These are phyloP conservation scores for Taiozyma sp. DNA, from an alignment of 1,139 yeast genomes.

Conservation along the genomic window DNA sequence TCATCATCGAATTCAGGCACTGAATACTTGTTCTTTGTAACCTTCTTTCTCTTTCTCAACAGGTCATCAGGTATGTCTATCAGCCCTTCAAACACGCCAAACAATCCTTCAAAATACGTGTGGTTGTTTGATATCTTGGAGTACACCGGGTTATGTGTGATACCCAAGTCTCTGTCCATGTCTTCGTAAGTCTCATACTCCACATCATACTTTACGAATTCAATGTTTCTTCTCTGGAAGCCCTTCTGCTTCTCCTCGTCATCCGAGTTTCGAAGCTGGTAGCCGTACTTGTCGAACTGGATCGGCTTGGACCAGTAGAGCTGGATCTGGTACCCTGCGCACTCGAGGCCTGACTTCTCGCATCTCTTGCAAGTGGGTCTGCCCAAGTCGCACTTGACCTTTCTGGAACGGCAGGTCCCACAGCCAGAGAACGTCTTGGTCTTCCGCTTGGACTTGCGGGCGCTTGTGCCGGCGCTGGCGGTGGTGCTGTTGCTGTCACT, in stretches of 20 bases:
- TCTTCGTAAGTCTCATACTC: slow-evolving; percentile 73
- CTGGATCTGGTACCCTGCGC: slow-evolving; percentile 82
- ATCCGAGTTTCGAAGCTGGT: slow-evolving; percentile 22
- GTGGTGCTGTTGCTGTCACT: neutral
- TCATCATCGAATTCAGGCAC: slow-evolving; percentile 24
- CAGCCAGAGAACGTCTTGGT: slow-evolving; percentile 55
- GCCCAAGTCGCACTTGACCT: slow-evolving; percentile 53
- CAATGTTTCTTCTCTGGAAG: slow-evolving; percentile 69
- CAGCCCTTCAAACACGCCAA: slow-evolving; percentile 62
- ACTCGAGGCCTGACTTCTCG: slow-evolving; percentile 48
- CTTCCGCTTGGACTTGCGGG: slow-evolving; percentile 21
- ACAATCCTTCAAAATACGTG: slow-evolving; percentile 69
- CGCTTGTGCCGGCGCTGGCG: too few species aligned
- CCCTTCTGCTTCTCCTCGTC: slow-evolving; percentile 33
- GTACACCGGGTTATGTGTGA: slow-evolving; percentile 49
- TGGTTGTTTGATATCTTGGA: slow-evolving; percentile 37
- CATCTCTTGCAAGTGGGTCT: slow-evolving; percentile 51
- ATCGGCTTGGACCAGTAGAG: slow-evolving; percentile 69
- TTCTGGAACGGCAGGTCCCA: slow-evolving; percentile 56
- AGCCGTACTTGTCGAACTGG: slow-evolving; percentile 36
- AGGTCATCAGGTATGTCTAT: slow-evolving; percentile 15
- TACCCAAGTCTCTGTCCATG: slow-evolving; percentile 67
- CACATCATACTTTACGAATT: slow-evolving; percentile 62
- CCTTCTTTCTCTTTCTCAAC: slow-evolving; percentile 24
- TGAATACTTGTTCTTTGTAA: slow-evolving; percentile 20